Base-by-base conservation (phyloP, 768 basidiomycete genomes). In the Tubosaeta brunneosetosa region DNA sequence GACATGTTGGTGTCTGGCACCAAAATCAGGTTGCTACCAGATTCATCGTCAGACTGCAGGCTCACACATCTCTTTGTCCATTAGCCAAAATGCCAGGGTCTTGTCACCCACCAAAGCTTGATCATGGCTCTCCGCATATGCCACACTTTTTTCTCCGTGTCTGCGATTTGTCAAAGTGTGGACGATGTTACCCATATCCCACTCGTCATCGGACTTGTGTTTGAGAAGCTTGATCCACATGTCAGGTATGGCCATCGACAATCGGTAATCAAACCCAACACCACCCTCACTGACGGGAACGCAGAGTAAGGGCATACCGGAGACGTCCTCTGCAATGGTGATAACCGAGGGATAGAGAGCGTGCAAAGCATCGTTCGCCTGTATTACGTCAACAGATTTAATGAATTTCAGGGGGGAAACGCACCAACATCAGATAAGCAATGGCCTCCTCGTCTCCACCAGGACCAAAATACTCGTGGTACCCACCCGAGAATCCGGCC, bases 221-320 rank as follows among this genome's bases (percentile, higher is more conserved):
- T 98, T 99, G 60, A 98, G 81, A 26, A 98, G 77, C 71, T 99
- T 98, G 77, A 99, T 99, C 93, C 94, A 99, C 94, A 95, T 97
- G 70, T 99, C 97, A 2, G 97, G 97, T 47, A 99, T 81, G 19
- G 97, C 97, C 97, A 98, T 99, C 27, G 93, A 92, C 43, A 99
- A 76, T 31, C 97, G 88, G 71, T 97, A 99, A 73, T 99, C 97
- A 72, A 98, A 99, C 4, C 95, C 97, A 47, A 99, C 76, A 13
- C 97, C 97, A 43, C 95, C 97, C 53, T 85, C 77, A 37, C 74
- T 62, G 34, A 88, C 85, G 3, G 93, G 84, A 11, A 82, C 73
- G 62, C 95, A 86, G 17, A 99, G 84, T 11, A 97, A 84, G 4
- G 97, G 95, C 97, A 99, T 99, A 16, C 97, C 97, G 16, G 94